A percentile compares a stretch with the other conserved stretches of the same genome.
Evolutionary conservation across 2,329 filamentous ascomycete species (phyloP).

Genomic region (Alternaria rosae): DNA sequence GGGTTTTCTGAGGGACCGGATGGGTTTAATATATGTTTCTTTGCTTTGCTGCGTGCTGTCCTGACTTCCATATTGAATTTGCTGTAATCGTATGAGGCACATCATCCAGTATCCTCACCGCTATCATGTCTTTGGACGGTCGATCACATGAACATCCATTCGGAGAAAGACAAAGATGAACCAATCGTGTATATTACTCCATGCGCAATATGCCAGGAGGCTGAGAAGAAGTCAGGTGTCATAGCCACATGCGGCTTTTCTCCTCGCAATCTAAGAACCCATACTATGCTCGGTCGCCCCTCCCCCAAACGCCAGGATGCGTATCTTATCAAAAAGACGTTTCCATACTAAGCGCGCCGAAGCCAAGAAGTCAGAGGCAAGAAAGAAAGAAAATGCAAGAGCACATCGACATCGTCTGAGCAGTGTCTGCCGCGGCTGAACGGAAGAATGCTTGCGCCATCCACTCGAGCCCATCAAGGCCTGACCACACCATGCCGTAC

Average conservation of each 20-base stretch:
- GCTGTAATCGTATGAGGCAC: not conserved
- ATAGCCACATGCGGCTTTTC: slow-evolving; percentile 1
- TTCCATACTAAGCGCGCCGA: not conserved
- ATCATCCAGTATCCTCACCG: not conserved
- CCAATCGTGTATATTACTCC: not conserved
- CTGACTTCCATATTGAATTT: not conserved
- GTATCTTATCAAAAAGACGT: not conserved
- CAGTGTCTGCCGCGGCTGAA: not conserved
- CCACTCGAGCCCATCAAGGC: not conserved
- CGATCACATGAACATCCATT: not conserved
- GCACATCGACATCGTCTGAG: not conserved
- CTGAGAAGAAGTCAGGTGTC: slow-evolving; percentile 6
- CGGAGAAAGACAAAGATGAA: not conserved
- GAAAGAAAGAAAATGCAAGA: not conserved
- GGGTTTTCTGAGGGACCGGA: not conserved
- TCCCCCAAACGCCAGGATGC: slow-evolving; percentile 10
- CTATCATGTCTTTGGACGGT: too few relatives aligned
- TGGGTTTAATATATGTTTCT: slow-evolving; percentile 13
- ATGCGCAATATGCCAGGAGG: not conserved
- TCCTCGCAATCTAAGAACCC: not conserved
- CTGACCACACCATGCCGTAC: not conserved
- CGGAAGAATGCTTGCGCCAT: too few relatives aligned
- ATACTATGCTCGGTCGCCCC: not conserved
- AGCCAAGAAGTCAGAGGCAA: not conserved
- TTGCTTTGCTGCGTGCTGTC: not conserved